Percentiles rank a stretch among this genome's conserved stretches.
phyloP scores from a whole-genome alignment of 148 eudicot species.

The Pouteria glomerata region DNA sequence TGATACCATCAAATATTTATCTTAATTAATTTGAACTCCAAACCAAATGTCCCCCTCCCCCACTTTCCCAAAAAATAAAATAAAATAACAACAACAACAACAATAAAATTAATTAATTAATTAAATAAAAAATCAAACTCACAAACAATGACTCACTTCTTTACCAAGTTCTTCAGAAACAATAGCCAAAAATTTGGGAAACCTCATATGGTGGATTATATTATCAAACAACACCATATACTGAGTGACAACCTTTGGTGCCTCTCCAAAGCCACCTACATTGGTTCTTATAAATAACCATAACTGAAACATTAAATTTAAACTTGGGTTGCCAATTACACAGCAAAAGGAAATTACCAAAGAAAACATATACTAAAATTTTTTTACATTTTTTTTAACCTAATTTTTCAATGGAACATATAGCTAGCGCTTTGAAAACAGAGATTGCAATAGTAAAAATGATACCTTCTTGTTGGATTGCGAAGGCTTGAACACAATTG shows the following conservation, averaged over 20 bases:
- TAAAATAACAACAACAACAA: background rate
- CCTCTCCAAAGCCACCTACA: conserved; percentile 56
- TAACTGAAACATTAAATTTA: background rate
- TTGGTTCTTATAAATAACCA: conserved; percentile 8
- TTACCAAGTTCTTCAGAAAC: conserved; percentile 54
- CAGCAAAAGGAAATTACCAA: background rate
- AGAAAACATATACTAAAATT: too few relatives aligned
- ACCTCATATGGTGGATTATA: conserved; percentile 73
- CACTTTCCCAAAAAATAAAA: background rate
- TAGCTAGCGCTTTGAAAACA: background rate
- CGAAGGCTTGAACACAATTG: conserved; percentile 86
- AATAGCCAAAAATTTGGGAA: conserved; percentile 63
- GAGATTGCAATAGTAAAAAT: background rate
- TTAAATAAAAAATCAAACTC: background rate
- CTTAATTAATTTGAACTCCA: conserved; percentile 3
- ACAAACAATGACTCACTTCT: conserved; percentile 44
- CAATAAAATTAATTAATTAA: too few relatives aligned
- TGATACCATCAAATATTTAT: conserved; percentile 5
- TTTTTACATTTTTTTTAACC: too few relatives aligned
- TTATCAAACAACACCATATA: conserved; percentile 79
- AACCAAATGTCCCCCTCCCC: too few relatives aligned
- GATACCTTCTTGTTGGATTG: conserved; percentile 59
- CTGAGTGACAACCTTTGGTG: conserved; percentile 45
- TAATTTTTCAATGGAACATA: too few relatives aligned
- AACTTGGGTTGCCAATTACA: background rate